Base-by-base conservation (phyloP, 495 filamentous ascomycete species). In the Hypoxylon crocopeplum region DNA sequence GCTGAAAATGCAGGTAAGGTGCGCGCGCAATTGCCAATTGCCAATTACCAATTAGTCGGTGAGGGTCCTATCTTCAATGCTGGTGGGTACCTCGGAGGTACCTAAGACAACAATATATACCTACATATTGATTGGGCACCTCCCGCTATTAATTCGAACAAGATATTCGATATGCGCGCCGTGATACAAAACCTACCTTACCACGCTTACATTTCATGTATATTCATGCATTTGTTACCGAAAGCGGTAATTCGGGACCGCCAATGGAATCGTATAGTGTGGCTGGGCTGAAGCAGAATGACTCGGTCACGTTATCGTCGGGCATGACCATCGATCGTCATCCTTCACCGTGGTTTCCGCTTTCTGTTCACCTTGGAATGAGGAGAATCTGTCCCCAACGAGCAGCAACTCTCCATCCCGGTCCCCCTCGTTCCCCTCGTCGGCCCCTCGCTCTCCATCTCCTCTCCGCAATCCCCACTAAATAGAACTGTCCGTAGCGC, bases 391-490 rank as follows among this genome's bases (percentile, higher is more conserved):
- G n/a, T n/a, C n/a, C n/a, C n/a, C n/a, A n/a, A n/a, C n/a, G n/a
- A n/a, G n/a, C n/a, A n/a, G n/a, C n/a, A n/a, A n/a, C n/a, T n/a
- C n/a, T n/a, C n/a, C n/a, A n/a, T n/a, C n/a, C n/a, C n/a, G n/a
- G n/a, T n/a, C n/a, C n/a, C n/a, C n/a, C n/a, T n/a, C n/a, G n/a
- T n/a, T n/a, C n/a, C n/a, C n/a, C n/a, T n/a, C n/a, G n/a, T n/a
- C n/a, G n/a, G n/a, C n/a, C n/a, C n/a, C n/a, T n/a, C 17, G n/a
- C 29, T 34, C 49, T 29, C 38, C 40, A 37, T 12, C 3, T 19
- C 32, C 40, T 54, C 59, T 59, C 54, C 60, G 48, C 53, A 63
- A 42, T 7, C 45, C 48, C 60, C 60, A 59, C 54, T 59, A 58
- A 64, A 64, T 54, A 58, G 38, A 32, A 52, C 30, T 55, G 15